Percentiles rank a stretch among this genome's conserved stretches.
Conservation (phyloP, 768 basidiomycete species). For the Chiua virens region DNA sequence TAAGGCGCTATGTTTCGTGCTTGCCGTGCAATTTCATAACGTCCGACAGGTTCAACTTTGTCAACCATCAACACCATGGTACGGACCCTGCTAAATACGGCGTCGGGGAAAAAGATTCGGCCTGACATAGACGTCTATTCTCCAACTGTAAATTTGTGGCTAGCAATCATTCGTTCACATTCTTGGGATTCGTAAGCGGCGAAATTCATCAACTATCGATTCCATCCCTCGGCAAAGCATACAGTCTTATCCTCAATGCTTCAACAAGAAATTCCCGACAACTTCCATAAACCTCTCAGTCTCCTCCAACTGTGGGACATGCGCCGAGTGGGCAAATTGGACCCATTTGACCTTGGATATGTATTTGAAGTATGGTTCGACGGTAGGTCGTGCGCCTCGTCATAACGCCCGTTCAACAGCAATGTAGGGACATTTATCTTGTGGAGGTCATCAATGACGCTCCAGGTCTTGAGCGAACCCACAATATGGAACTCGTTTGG, state of each 20-base stretch:
- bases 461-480: conserved; percentile 36
- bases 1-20: conserved; percentile 35
- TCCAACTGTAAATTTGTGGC: conserved; percentile 8
- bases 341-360: conserved; percentile 38
- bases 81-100: conserved; percentile 82
- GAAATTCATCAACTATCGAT: neutral
- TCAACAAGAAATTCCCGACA: conserved; percentile 31
- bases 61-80: conserved; percentile 87
- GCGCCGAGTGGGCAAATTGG: conserved; percentile 37
- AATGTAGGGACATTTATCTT: conserved; percentile 35
- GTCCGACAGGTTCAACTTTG: conserved; percentile 82
- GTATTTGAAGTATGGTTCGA: conserved; percentile 34
- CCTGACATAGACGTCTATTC: conserved; percentile 18
- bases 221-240: neutral
- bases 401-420: conserved; percentile 38
- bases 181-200: neutral
- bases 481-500: conserved; percentile 38
- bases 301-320: conserved; percentile 39
- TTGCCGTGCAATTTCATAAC: conserved; percentile 5
- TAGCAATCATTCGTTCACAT: neutral
- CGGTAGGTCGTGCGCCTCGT: conserved; percentile 34
- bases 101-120: conserved; percentile 32
- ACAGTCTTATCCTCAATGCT: conserved; percentile 3
- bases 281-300: conserved; percentile 34
- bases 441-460: conserved; percentile 32